Conservation (phyloP, 2,329 filamentous ascomycete species). For the Sporothrix variecibatus region DNA sequence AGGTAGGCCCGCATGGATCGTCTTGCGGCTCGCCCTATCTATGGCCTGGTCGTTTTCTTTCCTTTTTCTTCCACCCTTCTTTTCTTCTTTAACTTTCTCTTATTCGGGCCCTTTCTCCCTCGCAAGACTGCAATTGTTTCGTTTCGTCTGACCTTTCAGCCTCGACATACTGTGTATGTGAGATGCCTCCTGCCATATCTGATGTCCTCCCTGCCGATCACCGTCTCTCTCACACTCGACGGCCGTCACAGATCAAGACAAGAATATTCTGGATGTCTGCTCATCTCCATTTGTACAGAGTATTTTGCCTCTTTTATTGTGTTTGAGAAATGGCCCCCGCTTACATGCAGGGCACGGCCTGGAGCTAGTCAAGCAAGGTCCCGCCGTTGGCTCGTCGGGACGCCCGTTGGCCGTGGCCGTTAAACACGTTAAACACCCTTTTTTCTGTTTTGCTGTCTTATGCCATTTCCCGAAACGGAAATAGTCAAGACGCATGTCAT, state of each 20-base stretch:
- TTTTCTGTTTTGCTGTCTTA: background rate
- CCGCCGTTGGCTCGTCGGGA: slow-evolving; percentile 15
- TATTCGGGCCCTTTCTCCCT: background rate
- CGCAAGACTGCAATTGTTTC: background rate
- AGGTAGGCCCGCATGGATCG: slow-evolving; percentile 1
- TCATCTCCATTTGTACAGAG: background rate
- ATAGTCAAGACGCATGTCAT: slow-evolving; percentile 8
- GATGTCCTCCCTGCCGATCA: background rate
- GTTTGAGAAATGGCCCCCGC: background rate
- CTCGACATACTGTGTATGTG: background rate
- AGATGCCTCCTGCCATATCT: background rate
- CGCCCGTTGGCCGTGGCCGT: background rate
- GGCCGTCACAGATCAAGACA: slow-evolving; percentile 2
- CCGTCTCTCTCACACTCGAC: background rate
- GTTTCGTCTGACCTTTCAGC: background rate
- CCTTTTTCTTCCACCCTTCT: background rate
- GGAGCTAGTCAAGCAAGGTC: background rate
- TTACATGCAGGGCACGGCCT: slow-evolving; percentile 12
- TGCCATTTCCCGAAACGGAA: background rate
- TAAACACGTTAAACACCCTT: background rate
- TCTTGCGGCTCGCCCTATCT: slow-evolving; percentile 17
- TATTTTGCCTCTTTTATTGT: background rate
- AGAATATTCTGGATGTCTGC: background rate
- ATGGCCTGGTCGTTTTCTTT: background rate
- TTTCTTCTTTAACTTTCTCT: background rate